Conservation (phyloP, 768 basidiomycete genomes). For the Cyclocybe cylindracea region DNA sequence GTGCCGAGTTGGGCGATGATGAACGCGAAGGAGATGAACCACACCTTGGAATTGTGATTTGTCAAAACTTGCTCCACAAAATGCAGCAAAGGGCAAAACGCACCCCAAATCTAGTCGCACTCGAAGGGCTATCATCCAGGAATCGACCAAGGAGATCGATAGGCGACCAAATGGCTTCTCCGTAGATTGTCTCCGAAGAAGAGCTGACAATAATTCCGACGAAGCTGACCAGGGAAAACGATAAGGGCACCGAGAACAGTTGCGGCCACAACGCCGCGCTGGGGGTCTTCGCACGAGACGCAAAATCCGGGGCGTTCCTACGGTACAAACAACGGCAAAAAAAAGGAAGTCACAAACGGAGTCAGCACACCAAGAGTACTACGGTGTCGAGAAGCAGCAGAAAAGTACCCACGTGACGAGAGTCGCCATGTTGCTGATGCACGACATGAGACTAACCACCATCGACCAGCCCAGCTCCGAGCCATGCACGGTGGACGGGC, state of each 20-base stretch:
- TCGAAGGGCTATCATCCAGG: conserved; percentile 61
- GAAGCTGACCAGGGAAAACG: conserved; percentile 75
- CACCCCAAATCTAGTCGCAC: conserved; percentile 69
- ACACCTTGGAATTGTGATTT: conserved; percentile 42
- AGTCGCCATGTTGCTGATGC: conserved; percentile 80
- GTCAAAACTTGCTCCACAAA: background rate
- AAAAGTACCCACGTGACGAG: conserved; percentile 55
- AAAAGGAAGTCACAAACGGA: conserved; percentile 9
- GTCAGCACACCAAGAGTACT: background rate
- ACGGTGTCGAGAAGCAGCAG: conserved; percentile 1
- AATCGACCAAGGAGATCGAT: conserved; percentile 71
- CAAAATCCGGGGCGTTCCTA: conserved; percentile 78
- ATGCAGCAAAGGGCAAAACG: conserved; percentile 12
- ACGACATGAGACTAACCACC: conserved; percentile 71
- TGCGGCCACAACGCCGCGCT: conserved; percentile 66
- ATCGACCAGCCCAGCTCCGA: conserved; percentile 75
- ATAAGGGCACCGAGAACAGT: conserved; percentile 68
- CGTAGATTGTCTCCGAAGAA: conserved; percentile 73
- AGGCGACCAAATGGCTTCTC: conserved; percentile 78
- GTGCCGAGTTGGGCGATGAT: conserved; percentile 73
- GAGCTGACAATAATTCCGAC: conserved; percentile 83
- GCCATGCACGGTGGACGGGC: conserved; percentile 64
- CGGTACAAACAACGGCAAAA: conserved; percentile 5
- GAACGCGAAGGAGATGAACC: conserved; percentile 80
- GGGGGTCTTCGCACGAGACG: conserved; percentile 59